Conservation (phyloP, 805 yeast genomes). For the Wickerhamomyces pijperi region DNA sequence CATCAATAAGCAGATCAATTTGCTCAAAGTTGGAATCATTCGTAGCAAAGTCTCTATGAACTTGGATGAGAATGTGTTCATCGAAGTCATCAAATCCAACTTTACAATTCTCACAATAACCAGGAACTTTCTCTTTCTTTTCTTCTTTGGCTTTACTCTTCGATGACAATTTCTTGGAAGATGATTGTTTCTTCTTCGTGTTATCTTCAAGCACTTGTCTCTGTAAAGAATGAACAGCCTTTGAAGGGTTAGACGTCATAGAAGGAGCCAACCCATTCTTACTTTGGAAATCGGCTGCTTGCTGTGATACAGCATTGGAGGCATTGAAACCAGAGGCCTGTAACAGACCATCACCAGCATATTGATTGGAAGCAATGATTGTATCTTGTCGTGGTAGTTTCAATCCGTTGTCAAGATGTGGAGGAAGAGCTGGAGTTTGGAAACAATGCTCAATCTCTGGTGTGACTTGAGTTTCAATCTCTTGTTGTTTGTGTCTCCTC, state of each 20-base stretch:
- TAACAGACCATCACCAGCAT: constrained; percentile 35
- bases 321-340: constrained; percentile 52
- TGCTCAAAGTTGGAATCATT: constrained; percentile 61
- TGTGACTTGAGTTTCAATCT: constrained; percentile 7
- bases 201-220: constrained; percentile 24
- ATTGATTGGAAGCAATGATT: constrained; percentile 7
- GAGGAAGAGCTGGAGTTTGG: constrained; percentile 5
- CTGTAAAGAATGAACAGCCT: constrained; percentile 36
- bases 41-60: constrained; percentile 71
- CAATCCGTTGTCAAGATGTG: constrained; percentile 2
- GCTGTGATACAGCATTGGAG: constrained; percentile 22
- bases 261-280: constrained; percentile 56
- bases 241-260: constrained; percentile 43
- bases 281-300: constrained; percentile 14
- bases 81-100: constrained; percentile 72
- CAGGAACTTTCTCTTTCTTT: constrained; percentile 31
- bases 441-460: constrained; percentile 3
- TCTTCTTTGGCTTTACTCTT: not conserved
- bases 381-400: constrained; percentile 14
- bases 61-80: constrained; percentile 56
- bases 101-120: constrained; percentile 91
- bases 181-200: constrained; percentile 2
- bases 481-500: not conserved
- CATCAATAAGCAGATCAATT: constrained; percentile 61
- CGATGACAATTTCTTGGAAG: not conserved